Evolutionary conservation across 2,329 filamentous ascomycete genomes (phyloP).

Genomic region (Ceratocystis harringtonii): DNA sequence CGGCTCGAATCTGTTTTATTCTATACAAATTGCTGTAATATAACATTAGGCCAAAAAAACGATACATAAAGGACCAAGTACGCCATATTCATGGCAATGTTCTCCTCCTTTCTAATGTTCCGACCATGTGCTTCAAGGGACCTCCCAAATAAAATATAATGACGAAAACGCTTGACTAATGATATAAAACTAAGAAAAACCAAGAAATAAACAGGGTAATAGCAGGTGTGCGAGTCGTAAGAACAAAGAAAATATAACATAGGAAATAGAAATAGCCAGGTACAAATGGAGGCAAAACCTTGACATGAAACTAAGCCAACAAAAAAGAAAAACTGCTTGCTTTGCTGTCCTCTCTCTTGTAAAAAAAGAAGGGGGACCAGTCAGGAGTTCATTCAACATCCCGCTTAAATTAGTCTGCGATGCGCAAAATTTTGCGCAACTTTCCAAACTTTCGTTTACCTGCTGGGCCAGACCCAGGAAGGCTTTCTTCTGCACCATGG

Average conservation of each 20-base stretch:
- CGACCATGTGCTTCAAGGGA: no score
- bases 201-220: slow-evolving; percentile 8
- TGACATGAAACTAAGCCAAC: neutral
- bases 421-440: slow-evolving; percentile 49
- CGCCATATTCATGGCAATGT: no score
- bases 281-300: neutral
- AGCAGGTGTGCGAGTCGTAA: neutral
- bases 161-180: slow-evolving; percentile 1
- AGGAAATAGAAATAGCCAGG: neutral
- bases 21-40: neutral
- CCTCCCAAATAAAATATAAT: neutral
- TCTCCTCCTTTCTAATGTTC: no score
- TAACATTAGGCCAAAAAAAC: neutral
- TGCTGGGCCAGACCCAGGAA: neutral
- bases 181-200: neutral
- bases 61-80: neutral
- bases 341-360: neutral
- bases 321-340: neutral
- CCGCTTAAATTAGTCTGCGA: slow-evolving; percentile 25
- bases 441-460: slow-evolving; percentile 52
- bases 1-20: neutral
- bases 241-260: slow-evolving; percentile 2
- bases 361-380: slow-evolving; percentile 3
- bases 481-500: neutral
- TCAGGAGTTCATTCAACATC: neutral